These are phyloP conservation scores for Citrus sinensis DNA, from an alignment of 345 rosid species.

Conservation along the genomic window DNA sequence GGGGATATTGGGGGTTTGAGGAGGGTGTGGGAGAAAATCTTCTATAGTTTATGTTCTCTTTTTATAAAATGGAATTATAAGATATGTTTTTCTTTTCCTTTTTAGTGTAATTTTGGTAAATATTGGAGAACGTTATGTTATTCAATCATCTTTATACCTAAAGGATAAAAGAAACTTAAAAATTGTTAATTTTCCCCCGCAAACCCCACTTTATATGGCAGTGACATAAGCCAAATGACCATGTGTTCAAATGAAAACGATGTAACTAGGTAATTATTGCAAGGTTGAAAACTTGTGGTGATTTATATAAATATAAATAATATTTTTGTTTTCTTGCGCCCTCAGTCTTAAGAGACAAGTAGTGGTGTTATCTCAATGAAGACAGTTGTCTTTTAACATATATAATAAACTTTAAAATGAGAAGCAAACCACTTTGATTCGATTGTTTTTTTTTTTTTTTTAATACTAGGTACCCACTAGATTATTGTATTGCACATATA, in stretches of 20 bases:
- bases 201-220: not conserved
- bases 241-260: not conserved
- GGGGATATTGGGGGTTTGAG: not conserved
- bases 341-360: slow-evolving; percentile 15
- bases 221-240: not conserved
- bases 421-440: slow-evolving; percentile 12
- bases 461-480: rapidly evolving
- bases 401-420: slow-evolving; percentile 14
- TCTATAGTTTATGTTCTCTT: slow-evolving; percentile 34
- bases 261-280: not conserved
- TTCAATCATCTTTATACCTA: not conserved
- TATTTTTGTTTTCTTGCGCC: not conserved
- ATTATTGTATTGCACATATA: rapidly evolving
- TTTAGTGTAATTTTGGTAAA: not conserved
- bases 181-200: no score
- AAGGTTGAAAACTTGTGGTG: no score
- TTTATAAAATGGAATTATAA: slow-evolving; percentile 27
- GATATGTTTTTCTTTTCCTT: slow-evolving; percentile 3
- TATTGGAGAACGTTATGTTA: not conserved
- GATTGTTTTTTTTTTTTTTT: no score
- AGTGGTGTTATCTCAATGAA: slow-evolving; percentile 27
- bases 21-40: slow-evolving; percentile 2
- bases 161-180: no score
- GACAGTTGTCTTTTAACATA: slow-evolving; percentile 36
- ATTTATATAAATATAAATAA: no score